A percentile compares a stretch with the other conserved stretches of the same genome.
Conservation (phyloP, 306 rosid species). For the Adenanthera pavonina region DNA sequence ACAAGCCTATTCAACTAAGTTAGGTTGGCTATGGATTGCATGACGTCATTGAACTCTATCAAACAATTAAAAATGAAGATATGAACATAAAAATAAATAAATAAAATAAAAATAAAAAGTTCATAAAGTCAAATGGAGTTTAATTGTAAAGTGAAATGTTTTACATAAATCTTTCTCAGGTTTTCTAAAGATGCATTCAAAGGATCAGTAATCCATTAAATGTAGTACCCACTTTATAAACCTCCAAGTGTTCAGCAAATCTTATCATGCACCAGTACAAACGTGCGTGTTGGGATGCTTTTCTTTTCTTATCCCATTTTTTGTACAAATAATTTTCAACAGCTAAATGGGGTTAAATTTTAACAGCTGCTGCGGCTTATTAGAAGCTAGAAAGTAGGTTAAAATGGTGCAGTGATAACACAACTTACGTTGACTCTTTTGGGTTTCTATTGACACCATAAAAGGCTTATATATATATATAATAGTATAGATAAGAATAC, state of each 20-base stretch:
- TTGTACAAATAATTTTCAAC: background rate
- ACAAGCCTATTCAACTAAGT: too few relatives aligned
- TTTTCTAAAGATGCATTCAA: background rate
- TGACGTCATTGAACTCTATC: too few relatives aligned
- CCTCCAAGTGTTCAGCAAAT: slow-evolving; percentile 12
- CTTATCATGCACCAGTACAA: background rate
- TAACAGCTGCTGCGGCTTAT: background rate
- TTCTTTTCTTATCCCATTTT: background rate
- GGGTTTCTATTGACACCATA: background rate
- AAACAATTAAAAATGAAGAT: too few relatives aligned
- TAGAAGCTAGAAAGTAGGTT: background rate
- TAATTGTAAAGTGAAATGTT: background rate
- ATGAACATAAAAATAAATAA: too few relatives aligned
- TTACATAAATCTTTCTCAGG: background rate
- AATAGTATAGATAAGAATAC: background rate
- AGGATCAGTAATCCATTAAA: slow-evolving; percentile 2
- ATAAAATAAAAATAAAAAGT: background rate
- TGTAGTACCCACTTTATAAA: slow-evolving; percentile 10
- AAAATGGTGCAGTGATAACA: background rate
- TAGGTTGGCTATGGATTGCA: too few relatives aligned
- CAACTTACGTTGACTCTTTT: background rate
- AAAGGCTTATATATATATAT: background rate
- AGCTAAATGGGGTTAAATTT: background rate
- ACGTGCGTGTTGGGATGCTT: background rate
- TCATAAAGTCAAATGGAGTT: background rate